A percentile compares a stretch with the other conserved stretches of the same genome.
phyloP scores from a whole-genome alignment of 106 monocot genomes.

The Phalaenopsis aphrodite region DNA sequence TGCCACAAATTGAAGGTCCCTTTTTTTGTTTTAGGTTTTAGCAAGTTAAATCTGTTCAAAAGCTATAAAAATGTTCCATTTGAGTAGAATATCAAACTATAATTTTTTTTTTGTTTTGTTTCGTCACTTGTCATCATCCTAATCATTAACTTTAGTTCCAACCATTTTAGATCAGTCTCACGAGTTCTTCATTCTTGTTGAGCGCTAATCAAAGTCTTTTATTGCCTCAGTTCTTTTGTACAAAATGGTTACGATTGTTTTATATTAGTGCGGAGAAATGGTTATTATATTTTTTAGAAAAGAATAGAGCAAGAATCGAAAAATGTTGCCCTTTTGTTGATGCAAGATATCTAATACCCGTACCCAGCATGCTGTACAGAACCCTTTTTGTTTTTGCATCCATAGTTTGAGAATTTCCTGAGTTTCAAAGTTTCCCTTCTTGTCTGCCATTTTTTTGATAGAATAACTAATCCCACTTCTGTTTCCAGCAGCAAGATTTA shows the following conservation, averaged over 20 bases:
- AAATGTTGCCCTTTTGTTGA: not conserved
- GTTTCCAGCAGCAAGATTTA: conserved; percentile 52
- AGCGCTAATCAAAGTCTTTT: not conserved
- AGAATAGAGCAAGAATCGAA: not conserved
- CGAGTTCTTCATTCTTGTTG: not conserved
- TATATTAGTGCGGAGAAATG: not conserved
- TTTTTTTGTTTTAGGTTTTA: not conserved
- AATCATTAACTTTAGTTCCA: not conserved
- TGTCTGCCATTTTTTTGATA: not conserved
- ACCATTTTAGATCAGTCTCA: not conserved
- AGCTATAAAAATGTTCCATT: not conserved
- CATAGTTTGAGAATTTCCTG: not conserved
- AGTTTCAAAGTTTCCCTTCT: not conserved
- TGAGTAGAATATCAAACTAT: not conserved
- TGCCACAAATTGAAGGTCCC: not conserved
- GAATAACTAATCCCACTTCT: conserved; percentile 2
- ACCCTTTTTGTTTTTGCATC: not conserved
- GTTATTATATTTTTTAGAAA: not conserved
- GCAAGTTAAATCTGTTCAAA: not conserved
- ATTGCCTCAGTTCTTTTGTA: too few relatives aligned
- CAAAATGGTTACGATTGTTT: not conserved
- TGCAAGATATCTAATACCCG: not conserved
- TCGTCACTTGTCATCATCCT: not conserved
- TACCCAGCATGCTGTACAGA: too few relatives aligned
- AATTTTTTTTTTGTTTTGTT: not conserved